These are phyloP conservation scores for Astrothelium macrocarpum DNA, from an alignment of 495 filamentous ascomycete genomes.

Conservation along the genomic window DNA sequence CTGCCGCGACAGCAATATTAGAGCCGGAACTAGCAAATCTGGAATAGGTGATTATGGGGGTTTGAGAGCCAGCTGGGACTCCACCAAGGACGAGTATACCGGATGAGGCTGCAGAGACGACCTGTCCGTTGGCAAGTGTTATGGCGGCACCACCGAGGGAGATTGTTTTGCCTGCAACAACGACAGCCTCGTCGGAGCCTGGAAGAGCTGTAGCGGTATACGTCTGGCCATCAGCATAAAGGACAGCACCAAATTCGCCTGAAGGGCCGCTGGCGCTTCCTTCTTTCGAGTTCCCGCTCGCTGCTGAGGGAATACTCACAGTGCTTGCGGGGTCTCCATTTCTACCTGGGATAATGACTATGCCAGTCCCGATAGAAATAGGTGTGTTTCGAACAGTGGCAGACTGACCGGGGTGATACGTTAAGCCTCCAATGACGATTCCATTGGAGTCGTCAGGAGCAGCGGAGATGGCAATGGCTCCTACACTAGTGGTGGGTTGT, in stretches of 20 bases:
- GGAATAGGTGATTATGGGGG: neutral
- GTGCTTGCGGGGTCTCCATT: neutral
- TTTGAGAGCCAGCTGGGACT: neutral
- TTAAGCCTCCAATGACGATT: neutral
- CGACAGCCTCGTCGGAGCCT: neutral
- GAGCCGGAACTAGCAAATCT: neutral
- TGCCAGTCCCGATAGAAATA: neutral
- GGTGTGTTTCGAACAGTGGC: constrained; percentile 6
- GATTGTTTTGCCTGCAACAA: constrained; percentile 4
- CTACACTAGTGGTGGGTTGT: neutral
- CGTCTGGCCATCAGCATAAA: neutral
- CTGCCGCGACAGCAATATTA: neutral
- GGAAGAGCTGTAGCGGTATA: neutral
- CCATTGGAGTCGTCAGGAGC: neutral
- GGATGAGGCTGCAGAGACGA: neutral
- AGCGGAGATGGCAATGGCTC: neutral
- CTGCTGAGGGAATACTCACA: neutral
- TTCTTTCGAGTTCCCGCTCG: too few species aligned
- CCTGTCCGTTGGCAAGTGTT: constrained; percentile 1
- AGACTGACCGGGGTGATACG: neutral
- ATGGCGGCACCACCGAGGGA: neutral
- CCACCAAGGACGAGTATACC: constrained; percentile 1
- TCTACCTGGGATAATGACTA: neutral
- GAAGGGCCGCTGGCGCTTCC: neutral
- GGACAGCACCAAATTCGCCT: neutral